Evolutionary conservation across 805 yeast genomes (phyloP), one percentile per base, ranked within the genome.

Genomic region (Metschnikowia gelsemii): DNA sequence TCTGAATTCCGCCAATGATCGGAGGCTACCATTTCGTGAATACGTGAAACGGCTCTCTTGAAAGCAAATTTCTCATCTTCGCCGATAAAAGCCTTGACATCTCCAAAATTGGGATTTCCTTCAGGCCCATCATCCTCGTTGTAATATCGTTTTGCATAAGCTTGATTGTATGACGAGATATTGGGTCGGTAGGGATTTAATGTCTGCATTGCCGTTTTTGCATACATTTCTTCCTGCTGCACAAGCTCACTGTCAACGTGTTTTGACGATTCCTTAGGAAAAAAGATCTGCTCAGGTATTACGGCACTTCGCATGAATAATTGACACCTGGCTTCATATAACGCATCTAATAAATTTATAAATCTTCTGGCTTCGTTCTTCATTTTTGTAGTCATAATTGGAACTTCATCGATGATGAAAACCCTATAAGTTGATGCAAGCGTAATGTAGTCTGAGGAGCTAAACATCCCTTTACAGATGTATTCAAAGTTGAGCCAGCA

Each of bases 41-140:
- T 70, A 48, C 90, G 63, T 52, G 82, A 78, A 1, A 82, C 80
- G 0, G 90, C 89, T 49, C 90, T 63, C 47, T 78, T 79, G 53
- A 75, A 83, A 3, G 90, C 88, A 61, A 83, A 83, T 62, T 73
- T 73, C 55, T 84, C 90, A 59, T 83, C 90, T 52, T 84, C 87
- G 18, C 90, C 90, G 0, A 88, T 83, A 52, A 83, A 84, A 8
- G 80, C 78, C 8, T 68, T 64, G 14, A 72, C 57, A 38, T 79
- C 70, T 11, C 73, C 66, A 50, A 70, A 79, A 51, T 78, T 32
- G 6, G 40, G 18, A 12, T 26, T 34, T 5, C 28, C 36, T 14
- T 13, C 29, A 13, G 27, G 16, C 8, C 19, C 24, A 11, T 11
- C 35, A 12, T 38, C 40, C 2, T 35, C 36, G 21, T 30, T 33